Evolutionary conservation across 352 stramenopile genomes (phyloP), one percentile per base, ranked within the genome.

Genomic region (Pythium utonaiense): DNA sequence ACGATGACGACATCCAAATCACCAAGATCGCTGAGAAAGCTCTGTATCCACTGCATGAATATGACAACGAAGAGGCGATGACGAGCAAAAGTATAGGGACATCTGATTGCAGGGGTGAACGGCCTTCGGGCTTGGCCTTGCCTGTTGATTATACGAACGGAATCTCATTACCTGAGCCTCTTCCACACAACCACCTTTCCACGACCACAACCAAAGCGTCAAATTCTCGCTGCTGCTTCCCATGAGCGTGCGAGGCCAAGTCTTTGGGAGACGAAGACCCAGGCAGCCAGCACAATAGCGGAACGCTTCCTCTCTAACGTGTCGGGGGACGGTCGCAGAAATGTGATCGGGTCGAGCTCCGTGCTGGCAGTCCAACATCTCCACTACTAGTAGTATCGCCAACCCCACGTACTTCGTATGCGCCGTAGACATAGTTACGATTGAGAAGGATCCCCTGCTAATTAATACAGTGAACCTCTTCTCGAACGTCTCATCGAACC

Each of bases 101-200:
- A 94, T 94, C 85, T 88, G 85, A 74, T 48, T 55, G 53, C 50
- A 61, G 53, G 47, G 84, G 57, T 52, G n/a, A 60, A 69, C 62
- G 47, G 47, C 45, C 36, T 42, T 53, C 48, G 34, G 57, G 47
- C n/a, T 45, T 50, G 58, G 54, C 48, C 47, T 56, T 48, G 71
- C 64, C 57, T 93, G 83, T 91, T 83, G 83, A 93, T 80, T 88
- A 57, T 67, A 53, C 70, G 78, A 76, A 78, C 88, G 85, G 83
- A 94, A 94, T 94, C 85, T 94, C 85, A 94, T 94, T 94, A 93
- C 53, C 85, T 89, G 85, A 95, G 85, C 81, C 82, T 71, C 77
- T 41, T 59, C 41, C 17, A 25, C 28, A n/a, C 52, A 42, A 9
- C 30, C 33, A 47, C 33, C n/a, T 28, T 14, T 27, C 17, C 36